Percentiles rank a stretch among this genome's conserved stretches.
Conservation (phyloP, 768 basidiomycete genomes). For the Austroboletus eburneus region DNA sequence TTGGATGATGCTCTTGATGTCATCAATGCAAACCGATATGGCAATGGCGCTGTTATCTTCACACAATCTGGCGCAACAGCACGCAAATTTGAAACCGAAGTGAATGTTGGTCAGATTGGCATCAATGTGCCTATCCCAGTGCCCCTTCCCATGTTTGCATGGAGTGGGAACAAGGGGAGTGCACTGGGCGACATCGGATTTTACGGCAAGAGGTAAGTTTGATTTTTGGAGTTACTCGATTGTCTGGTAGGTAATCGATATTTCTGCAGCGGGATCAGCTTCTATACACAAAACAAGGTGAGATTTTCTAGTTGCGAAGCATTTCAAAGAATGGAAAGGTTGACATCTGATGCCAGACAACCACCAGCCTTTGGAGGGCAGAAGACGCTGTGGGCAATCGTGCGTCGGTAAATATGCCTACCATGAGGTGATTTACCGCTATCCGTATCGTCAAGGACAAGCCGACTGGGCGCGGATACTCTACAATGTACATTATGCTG, state of each 20-base stretch:
- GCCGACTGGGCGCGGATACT: constrained; percentile 4
- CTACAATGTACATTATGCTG: constrained; percentile 7
- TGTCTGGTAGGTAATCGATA: neutral
- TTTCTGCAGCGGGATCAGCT: constrained; percentile 71
- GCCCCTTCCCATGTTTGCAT: constrained; percentile 91
- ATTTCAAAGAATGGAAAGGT: neutral
- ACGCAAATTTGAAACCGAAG: constrained; percentile 82
- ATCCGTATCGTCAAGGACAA: neutral
- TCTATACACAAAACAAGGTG: constrained; percentile 95
- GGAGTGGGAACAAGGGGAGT: constrained; percentile 93
- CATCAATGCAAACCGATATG: constrained; percentile 87
- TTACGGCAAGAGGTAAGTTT: constrained; percentile 75
- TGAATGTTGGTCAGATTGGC: constrained; percentile 91
- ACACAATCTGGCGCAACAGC: constrained; percentile 96
- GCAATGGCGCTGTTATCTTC: constrained; percentile 94
- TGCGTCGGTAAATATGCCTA: constrained; percentile 87
- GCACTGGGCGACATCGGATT: constrained; percentile 85
- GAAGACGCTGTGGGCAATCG: constrained; percentile 77
- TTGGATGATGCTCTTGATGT: constrained; percentile 88
- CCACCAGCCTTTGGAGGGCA: constrained; percentile 87
- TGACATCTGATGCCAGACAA: constrained; percentile 54
- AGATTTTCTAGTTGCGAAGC: neutral
- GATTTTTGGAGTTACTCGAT: neutral
- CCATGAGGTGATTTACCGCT: constrained; percentile 40
- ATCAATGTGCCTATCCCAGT: constrained; percentile 93